A percentile compares a stretch with the other conserved stretches of the same genome.
phyloP scores from a whole-genome alignment of 257 asterid genomes.

The Coffea eugenioides region DNA sequence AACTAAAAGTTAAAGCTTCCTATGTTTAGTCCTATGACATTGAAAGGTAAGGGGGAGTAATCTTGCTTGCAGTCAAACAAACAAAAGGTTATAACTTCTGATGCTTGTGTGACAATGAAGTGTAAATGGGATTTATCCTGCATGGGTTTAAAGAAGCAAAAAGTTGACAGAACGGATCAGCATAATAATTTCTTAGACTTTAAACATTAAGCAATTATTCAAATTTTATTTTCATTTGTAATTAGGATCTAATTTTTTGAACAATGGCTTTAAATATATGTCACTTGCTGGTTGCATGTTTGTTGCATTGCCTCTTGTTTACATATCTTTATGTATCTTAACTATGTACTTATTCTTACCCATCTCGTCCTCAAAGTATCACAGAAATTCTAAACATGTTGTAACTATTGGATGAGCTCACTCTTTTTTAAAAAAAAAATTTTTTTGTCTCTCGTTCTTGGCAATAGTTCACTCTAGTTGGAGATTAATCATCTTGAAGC shows the following conservation, averaged over 20 bases:
- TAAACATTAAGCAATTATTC: background rate
- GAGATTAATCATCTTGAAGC: background rate
- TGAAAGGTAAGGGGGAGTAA: background rate
- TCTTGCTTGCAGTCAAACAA: no score
- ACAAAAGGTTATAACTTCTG: no score
- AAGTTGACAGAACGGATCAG: no score
- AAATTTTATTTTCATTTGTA: background rate
- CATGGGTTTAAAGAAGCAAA: no score
- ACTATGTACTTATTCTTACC: background rate
- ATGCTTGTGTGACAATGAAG: no score
- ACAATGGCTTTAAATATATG: background rate
- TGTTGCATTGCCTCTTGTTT: background rate
- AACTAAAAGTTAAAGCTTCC: background rate
- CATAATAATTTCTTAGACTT: no score
- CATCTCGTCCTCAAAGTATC: background rate
- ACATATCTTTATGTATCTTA: background rate
- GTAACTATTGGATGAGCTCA: background rate
- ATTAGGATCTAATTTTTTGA: background rate
- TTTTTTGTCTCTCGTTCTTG: background rate
- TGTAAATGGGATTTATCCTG: no score
- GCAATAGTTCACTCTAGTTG: background rate
- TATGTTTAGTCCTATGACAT: no score
- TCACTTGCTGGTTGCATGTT: background rate
- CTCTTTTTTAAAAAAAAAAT: background rate
- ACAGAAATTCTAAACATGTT: background rate